Percentiles rank a stretch among this genome's conserved stretches.
phyloP scores from a whole-genome alignment of 2,329 filamentous ascomycete species.

The Hypomyces rosellus region DNA sequence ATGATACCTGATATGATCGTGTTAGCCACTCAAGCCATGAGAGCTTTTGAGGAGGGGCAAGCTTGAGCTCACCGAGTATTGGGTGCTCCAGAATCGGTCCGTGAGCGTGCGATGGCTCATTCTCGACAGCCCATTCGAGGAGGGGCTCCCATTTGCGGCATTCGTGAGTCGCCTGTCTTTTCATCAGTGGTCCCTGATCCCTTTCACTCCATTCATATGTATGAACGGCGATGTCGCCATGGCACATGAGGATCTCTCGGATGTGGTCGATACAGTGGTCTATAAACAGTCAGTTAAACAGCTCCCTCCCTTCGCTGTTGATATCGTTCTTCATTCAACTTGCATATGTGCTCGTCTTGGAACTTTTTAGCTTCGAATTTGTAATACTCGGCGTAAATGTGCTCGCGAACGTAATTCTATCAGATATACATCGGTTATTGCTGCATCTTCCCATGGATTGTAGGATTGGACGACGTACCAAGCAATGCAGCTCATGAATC shows the following conservation, averaged over 20 bases:
- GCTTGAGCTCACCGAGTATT: not conserved
- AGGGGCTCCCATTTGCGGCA: constrained; percentile 9
- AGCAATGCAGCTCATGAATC: not conserved
- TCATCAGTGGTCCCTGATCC: constrained; percentile 3
- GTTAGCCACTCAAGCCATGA: not conserved
- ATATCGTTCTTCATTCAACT: not conserved
- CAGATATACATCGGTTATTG: too few relatives aligned
- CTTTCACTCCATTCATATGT: constrained; percentile 5
- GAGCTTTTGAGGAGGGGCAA: not conserved
- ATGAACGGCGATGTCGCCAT: constrained; percentile 10
- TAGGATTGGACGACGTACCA: not conserved
- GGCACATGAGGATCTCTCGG: constrained; percentile 13
- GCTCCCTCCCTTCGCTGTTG: not conserved
- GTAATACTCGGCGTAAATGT: not conserved
- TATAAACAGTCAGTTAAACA: not conserved
- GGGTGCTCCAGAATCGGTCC: not conserved
- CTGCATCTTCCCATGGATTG: not conserved
- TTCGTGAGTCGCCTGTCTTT: constrained; percentile 2
- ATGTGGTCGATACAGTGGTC: constrained; percentile 14
- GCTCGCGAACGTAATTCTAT: not conserved
- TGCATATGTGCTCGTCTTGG: not conserved
- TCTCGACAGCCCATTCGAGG: not conserved
- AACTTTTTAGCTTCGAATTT: not conserved
- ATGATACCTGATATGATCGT: not conserved
- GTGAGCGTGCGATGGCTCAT: not conserved